Evolutionary conservation across 2,329 filamentous ascomycete species (phyloP), one percentile per base, ranked within the genome.

Genomic region (Xylariaceae sp.): DNA sequence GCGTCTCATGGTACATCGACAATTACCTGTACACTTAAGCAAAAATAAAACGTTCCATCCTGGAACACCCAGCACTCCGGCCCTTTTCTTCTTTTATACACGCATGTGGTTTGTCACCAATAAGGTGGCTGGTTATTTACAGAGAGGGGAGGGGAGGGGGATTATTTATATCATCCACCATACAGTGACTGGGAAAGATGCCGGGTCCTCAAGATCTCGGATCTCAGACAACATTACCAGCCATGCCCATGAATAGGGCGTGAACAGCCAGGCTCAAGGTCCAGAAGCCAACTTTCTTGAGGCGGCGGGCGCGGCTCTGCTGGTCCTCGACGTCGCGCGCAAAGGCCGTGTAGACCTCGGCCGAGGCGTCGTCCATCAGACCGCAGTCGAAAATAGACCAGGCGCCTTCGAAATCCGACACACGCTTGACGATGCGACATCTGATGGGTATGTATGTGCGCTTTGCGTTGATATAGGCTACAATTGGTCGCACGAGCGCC

Each of bases 261-360:
- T 99, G 95, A 6, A 94, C 90, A 6, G 94, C 91, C 55, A 99
- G 79, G 67, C 94, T 93, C 53, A 98, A 81, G 3, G 92, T 96
- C 95, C 95, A 99, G 68, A 98, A 88, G 28, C 95, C 95, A 24
- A 96, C 95, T 76, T 98, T 96, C 74, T 93, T 96, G 71, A 99
- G 89, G 40, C 95, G 84, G 47, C 94, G 83, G 65, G 92, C 89
- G 49, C 92, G 87, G 64, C 89, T 91, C 73, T 96, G 89, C 67
- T 95, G 90, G 75, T 97, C 90, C 61, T 92, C 88, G 28, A 99
- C 92, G 73, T 97, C 92, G 62, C 87, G 86, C 33, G 92, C 92
- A 75, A 99, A 98, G 0, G 95, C 95, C 67, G 94, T 87, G 73
- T 99, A 99, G 49, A 92, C 92, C 82, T 97, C 95, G 63, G 90